Evolutionary conservation across 345 rosid species (phyloP).

Genomic region (Eucalyptus regnans): DNA sequence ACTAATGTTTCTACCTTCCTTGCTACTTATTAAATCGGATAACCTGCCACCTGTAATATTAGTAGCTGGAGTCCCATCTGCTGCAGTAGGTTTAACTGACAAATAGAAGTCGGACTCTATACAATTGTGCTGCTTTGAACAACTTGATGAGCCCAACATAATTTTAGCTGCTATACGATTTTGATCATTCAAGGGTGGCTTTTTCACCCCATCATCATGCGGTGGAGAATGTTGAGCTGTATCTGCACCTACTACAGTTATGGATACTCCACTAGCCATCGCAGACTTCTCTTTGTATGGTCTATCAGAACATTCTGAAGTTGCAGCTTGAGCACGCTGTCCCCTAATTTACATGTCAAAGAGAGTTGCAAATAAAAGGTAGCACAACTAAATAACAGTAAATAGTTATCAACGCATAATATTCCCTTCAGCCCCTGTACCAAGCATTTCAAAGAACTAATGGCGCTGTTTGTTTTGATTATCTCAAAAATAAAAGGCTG

Average conservation of each 20-base stretch:
- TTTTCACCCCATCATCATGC: conserved; percentile 1
- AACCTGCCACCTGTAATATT: background rate
- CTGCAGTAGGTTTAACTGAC: background rate
- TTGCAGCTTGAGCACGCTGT: background rate
- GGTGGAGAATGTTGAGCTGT: background rate
- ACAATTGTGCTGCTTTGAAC: background rate
- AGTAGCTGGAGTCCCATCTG: background rate
- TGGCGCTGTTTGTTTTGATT: background rate
- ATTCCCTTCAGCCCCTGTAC: background rate
- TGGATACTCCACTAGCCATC: background rate
- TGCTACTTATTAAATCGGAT: background rate
- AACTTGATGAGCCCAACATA: conserved; percentile 1
- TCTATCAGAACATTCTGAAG: conserved; percentile 4
- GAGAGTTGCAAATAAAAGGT: background rate
- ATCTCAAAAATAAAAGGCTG: conserved; percentile 9
- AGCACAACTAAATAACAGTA: background rate
- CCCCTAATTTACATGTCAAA: conserved; percentile 23
- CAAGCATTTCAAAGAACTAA: background rate
- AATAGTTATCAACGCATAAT: background rate
- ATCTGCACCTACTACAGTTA: background rate
- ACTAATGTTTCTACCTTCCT: background rate
- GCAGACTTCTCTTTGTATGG: conserved; percentile 10
- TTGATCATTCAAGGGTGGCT: conserved; percentile 6
- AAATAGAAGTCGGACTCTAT: background rate
- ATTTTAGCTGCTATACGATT: conserved; percentile 1